A percentile compares a stretch with the other conserved stretches of the same genome.
Conservation (phyloP, 148 eudicot species). For the Hydrangea macrophylla region DNA sequence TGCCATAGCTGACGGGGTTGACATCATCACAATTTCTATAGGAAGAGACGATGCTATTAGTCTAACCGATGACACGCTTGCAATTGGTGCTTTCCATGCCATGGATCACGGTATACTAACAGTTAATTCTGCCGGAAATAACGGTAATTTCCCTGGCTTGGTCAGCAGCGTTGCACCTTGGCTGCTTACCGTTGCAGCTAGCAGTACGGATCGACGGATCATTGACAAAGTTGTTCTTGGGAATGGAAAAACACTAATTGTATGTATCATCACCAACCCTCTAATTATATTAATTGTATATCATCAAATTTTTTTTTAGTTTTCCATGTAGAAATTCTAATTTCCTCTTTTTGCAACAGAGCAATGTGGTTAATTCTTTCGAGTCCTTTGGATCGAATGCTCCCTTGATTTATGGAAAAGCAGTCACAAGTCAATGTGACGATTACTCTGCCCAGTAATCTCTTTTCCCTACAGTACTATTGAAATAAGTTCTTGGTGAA, state of each 20-base stretch:
- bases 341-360: conserved; percentile 19
- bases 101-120: not conserved
- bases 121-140: not conserved
- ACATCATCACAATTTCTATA: not conserved
- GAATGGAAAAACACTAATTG: not conserved
- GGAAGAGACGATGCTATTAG: not conserved
- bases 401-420: conserved; percentile 38
- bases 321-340: too few relatives aligned
- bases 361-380: conserved; percentile 32
- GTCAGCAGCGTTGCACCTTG: not conserved
- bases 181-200: not conserved
- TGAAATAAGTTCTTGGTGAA: too few relatives aligned
- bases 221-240: not conserved
- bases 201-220: not conserved
- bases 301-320: too few relatives aligned
- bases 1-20: not conserved
- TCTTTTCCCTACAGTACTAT: not conserved
- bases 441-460: not conserved
- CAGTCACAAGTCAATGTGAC: conserved; percentile 11
- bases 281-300: too few relatives aligned
- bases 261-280: too few relatives aligned
- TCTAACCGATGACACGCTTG: not conserved
- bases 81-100: conserved; percentile 2
- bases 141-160: not conserved
- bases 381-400: conserved; percentile 18